phyloP scores from a whole-genome alignment of 2,329 filamentous ascomycete species.

The Fusarium albosuccineum region DNA sequence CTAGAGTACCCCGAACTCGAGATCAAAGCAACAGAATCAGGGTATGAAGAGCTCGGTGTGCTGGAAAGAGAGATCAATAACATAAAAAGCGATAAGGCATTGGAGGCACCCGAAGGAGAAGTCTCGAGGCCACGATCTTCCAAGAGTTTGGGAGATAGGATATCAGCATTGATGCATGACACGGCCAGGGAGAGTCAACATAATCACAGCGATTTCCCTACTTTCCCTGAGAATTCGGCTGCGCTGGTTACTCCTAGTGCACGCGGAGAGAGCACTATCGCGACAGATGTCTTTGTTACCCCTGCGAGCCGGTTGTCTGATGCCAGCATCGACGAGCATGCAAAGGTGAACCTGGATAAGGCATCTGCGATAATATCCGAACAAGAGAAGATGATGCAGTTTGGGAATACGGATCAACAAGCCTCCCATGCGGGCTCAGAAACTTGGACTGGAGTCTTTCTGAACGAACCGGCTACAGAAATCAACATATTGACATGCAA shows the following conservation, averaged over 20 bases:
- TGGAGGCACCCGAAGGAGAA: neutral
- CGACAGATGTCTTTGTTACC: conserved; percentile 40
- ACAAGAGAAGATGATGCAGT: neutral
- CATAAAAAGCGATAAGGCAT: conserved; percentile 25
- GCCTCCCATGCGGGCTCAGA: neutral
- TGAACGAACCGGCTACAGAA: neutral
- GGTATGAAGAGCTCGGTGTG: conserved; percentile 38
- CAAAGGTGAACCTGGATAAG: neutral
- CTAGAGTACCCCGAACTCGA: conserved; percentile 45
- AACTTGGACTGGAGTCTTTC: neutral
- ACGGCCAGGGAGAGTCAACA: conserved; percentile 14
- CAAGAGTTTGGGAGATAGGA: conserved; percentile 33
- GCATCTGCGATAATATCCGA: conserved; percentile 2
- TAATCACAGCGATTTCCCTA: conserved; percentile 4
- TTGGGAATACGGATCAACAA: neutral
- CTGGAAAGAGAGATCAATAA: conserved; percentile 38
- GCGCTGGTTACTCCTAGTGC: conserved; percentile 32
- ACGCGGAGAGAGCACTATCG: conserved; percentile 27
- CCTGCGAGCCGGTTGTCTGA: conserved; percentile 39
- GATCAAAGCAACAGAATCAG: conserved; percentile 39
- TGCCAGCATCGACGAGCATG: neutral
- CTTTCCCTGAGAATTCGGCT: neutral
- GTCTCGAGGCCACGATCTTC: conserved; percentile 20
- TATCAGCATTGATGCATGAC: conserved; percentile 39
- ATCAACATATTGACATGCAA: neutral